These are phyloP conservation scores for Populus simonii DNA, from an alignment of 345 rosid genomes.

Conservation along the genomic window DNA sequence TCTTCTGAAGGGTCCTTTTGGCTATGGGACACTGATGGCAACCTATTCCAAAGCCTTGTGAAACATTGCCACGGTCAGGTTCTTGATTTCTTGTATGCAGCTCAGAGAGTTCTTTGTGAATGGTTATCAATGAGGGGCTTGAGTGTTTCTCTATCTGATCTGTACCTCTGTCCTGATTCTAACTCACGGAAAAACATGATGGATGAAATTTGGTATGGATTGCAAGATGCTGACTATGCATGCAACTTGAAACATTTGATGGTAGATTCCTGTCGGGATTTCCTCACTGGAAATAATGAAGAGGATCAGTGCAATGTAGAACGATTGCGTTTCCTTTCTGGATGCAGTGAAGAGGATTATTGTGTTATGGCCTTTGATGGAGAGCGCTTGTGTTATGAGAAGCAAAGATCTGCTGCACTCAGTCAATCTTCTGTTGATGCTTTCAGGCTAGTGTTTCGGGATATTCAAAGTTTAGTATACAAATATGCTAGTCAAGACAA, in stretches of 20 bases:
- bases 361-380: slow-evolving; percentile 35
- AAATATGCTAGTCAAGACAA: slow-evolving; percentile 60
- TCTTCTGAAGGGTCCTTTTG: slow-evolving; percentile 65
- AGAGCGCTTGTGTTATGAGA: slow-evolving; percentile 49
- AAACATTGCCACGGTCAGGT: slow-evolving; percentile 39
- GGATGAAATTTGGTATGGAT: slow-evolving; percentile 59
- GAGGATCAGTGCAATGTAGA: slow-evolving; percentile 19
- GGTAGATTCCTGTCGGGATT: slow-evolving; percentile 60
- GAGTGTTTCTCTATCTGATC: slow-evolving; percentile 77
- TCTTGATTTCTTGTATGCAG: slow-evolving; percentile 59
- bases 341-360: slow-evolving; percentile 37
- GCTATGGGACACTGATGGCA: slow-evolving; percentile 70
- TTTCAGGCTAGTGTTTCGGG: slow-evolving; percentile 68
- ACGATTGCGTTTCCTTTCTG: slow-evolving; percentile 39
- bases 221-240: slow-evolving; percentile 60
- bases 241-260: slow-evolving; percentile 67
- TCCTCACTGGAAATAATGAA: slow-evolving; percentile 51
- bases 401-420: slow-evolving; percentile 71
- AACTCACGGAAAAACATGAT: slow-evolving; percentile 52
- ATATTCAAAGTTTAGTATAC: slow-evolving; percentile 64
- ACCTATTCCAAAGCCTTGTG: slow-evolving; percentile 65
- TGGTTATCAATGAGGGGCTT: slow-evolving; percentile 77
- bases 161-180: slow-evolving; percentile 56
- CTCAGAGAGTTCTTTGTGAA: slow-evolving; percentile 85
- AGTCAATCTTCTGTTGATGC: slow-evolving; percentile 75